Conservation (phyloP, 2,329 filamentous ascomycete species). For the Nemania bipapillata region DNA sequence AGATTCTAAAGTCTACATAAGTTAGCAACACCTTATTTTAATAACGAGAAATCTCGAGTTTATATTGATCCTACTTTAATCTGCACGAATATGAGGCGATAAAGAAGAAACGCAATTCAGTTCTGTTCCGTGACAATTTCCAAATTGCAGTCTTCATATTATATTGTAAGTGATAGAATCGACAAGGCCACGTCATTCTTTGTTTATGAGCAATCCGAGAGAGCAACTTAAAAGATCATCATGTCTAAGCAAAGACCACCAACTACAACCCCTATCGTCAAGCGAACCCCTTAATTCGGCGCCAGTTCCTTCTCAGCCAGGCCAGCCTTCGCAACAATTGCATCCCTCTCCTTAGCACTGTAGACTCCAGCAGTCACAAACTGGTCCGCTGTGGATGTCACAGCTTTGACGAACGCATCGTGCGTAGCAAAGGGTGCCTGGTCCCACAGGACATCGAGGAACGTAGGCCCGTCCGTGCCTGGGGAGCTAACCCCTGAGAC, state of each 20-base stretch:
- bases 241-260: neutral
- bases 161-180: too few species aligned
- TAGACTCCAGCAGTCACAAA: conserved; percentile 47
- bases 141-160: too few species aligned
- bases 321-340: conserved; percentile 43
- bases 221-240: too few species aligned
- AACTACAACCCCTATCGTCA: neutral
- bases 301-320: conserved; percentile 46
- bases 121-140: too few species aligned
- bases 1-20: too few species aligned
- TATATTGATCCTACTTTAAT: too few species aligned
- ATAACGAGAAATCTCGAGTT: too few species aligned
- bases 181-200: too few species aligned
- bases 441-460: conserved; percentile 51
- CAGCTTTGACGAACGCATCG: conserved; percentile 43
- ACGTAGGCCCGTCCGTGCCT: conserved; percentile 50
- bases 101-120: too few species aligned
- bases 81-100: too few species aligned
- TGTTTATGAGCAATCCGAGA: too few species aligned
- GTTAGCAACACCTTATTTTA: too few species aligned
- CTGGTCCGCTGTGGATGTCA: conserved; percentile 37
- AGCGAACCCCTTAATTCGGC: conserved; percentile 10
- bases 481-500: conserved; percentile 48
- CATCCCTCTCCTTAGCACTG: conserved; percentile 41
- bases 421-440: conserved; percentile 48